These are phyloP conservation scores for Fusarium burgessii DNA, from an alignment of 2,329 filamentous ascomycete genomes.

Conservation along the genomic window DNA sequence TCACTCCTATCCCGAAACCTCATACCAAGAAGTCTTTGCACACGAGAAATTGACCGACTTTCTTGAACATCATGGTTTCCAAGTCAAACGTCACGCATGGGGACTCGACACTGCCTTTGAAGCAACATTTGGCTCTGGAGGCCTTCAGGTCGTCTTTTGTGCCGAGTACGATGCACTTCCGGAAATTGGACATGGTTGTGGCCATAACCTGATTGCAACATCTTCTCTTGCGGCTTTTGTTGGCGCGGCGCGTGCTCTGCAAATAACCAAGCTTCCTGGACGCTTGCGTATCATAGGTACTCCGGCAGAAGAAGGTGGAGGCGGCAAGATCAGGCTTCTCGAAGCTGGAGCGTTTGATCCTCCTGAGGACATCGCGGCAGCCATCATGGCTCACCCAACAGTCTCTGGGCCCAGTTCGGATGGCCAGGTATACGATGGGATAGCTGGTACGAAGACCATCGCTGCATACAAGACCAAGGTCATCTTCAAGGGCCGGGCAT, in stretches of 20 bases:
- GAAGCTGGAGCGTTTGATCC: not conserved
- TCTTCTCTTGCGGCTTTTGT: not conserved
- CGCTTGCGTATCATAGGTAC: not conserved
- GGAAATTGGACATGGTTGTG: not conserved
- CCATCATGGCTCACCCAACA: not conserved
- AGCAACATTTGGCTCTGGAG: not conserved
- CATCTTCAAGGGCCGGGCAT: not conserved
- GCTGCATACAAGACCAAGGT: not conserved
- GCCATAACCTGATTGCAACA: not conserved
- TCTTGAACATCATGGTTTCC: not conserved
- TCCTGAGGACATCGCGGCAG: not conserved
- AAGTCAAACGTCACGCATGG: not conserved
- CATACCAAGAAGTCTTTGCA: not conserved
- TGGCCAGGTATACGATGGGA: not conserved
- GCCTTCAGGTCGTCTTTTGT: not conserved
- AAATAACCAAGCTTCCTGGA: not conserved
- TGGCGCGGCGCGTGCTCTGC: not conserved
- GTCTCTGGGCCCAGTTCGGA: not conserved
- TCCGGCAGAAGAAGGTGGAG: not conserved
- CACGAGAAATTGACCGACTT: not conserved
- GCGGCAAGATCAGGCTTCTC: not conserved
- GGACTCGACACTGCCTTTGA: not conserved
- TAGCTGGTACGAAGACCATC: not conserved
- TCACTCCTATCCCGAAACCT: not conserved
- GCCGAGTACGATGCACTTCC: not conserved